These are phyloP conservation scores for Sphagnurus paluster DNA, from an alignment of 1,284 basidiomycete genomes.

Conservation along the genomic window DNA sequence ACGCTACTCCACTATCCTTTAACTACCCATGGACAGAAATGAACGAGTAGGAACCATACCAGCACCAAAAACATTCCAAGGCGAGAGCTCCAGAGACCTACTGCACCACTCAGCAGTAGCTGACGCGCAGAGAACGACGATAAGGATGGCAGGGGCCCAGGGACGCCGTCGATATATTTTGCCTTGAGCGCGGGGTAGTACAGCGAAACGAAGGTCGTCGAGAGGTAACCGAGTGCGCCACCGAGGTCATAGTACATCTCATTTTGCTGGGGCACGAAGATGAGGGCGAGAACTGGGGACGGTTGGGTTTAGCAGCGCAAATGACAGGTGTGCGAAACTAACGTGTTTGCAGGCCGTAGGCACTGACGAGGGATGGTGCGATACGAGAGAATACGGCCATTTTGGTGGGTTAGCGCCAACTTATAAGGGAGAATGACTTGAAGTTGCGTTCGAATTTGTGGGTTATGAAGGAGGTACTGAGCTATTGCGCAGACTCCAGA, in stretches of 20 bases:
- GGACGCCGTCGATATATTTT: slow-evolving; percentile 41
- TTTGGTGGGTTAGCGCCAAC: too few relatives aligned
- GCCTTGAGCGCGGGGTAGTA: slow-evolving; percentile 58
- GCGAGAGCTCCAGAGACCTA: slow-evolving; percentile 60
- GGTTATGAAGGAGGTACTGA: too few relatives aligned
- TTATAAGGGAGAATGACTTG: too few relatives aligned
- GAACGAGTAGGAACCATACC: slow-evolving; percentile 33
- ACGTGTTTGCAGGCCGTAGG: slow-evolving; percentile 37
- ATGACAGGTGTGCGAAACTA: slow-evolving; percentile 12
- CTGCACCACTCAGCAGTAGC: slow-evolving; percentile 33
- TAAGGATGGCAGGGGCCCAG: slow-evolving; percentile 41
- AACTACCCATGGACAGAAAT: not conserved
- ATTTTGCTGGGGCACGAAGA: slow-evolving; percentile 59
- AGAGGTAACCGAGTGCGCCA: slow-evolving; percentile 69
- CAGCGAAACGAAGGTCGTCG: slow-evolving; percentile 61
- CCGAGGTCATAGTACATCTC: slow-evolving; percentile 60
- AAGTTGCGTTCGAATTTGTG: too few relatives aligned
- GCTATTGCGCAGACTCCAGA: too few relatives aligned
- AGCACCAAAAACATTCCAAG: slow-evolving; percentile 64
- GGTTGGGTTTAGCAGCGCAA: slow-evolving; percentile 3
- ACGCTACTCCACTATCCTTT: slow-evolving; percentile 27
- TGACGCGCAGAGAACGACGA: slow-evolving; percentile 61
- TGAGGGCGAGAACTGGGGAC: slow-evolving; percentile 40
- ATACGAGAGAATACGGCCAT: slow-evolving; percentile 38
- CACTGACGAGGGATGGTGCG: slow-evolving; percentile 31